Percentiles rank a stretch among this genome's conserved stretches.
These are phyloP conservation scores for Filobasidium floriforme DNA, from an alignment of 768 basidiomycete genomes.

Conservation along the genomic window DNA sequence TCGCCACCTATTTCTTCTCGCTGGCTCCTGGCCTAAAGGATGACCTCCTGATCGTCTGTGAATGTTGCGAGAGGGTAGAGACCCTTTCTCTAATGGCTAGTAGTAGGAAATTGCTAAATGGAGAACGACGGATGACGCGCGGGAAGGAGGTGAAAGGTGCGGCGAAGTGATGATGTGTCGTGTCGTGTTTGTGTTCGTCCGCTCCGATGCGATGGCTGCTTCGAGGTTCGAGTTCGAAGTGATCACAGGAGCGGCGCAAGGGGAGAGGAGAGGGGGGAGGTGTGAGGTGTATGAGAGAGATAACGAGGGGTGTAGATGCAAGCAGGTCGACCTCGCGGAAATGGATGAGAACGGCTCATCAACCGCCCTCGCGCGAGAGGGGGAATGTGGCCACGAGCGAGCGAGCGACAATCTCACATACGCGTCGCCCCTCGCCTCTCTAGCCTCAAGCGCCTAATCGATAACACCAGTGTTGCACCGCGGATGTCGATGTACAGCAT, in stretches of 20 bases:
- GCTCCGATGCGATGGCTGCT: not conserved
- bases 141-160: too few species aligned
- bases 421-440: too few species aligned
- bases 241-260: constrained; percentile 5
- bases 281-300: not conserved
- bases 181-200: not conserved
- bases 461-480: too few species aligned
- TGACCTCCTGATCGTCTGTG: not conserved
- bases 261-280: not conserved
- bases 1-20: too few species aligned
- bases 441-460: too few species aligned
- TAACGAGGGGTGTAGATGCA: too few species aligned
- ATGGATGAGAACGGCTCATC: too few species aligned
- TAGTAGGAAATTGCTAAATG: not conserved
- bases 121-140: not conserved
- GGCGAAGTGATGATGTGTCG: not conserved
- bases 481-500: too few species aligned
- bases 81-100: not conserved
- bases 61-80: not conserved
- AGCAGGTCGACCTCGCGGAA: too few species aligned
- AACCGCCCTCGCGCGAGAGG: too few species aligned
- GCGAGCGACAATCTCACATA: too few species aligned
- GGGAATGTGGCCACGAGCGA: too few species aligned
- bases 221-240: not conserved
- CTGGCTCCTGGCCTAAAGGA: not conserved